Evolutionary conservation across 73 alveolate species (phyloP).

Genomic region (Chromera velia): DNA sequence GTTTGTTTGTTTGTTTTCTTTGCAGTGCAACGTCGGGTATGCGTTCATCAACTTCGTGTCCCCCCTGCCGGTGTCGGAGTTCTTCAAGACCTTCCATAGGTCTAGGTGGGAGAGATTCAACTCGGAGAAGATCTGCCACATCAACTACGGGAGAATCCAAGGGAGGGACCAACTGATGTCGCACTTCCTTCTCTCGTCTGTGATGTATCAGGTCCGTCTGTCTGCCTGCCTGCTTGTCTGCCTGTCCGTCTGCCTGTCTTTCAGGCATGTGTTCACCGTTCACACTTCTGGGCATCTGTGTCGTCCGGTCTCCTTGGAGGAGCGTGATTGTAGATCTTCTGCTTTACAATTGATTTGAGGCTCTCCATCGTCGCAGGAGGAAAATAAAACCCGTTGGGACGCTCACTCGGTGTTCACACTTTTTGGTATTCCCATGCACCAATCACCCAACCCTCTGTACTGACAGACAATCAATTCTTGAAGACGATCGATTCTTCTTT

Average conservation of each 20-base stretch:
- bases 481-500: background rate
- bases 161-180: conserved; percentile 35
- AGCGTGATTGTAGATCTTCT: no score
- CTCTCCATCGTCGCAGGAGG: no score
- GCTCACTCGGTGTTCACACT: no score
- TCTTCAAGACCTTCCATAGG: conserved; percentile 56
- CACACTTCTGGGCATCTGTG: no score
- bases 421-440: no score
- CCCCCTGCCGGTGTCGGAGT: conserved; percentile 59
- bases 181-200: background rate
- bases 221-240: no score
- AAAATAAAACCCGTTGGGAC: no score
- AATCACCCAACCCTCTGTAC: background rate
- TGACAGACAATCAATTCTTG: background rate
- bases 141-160: conserved; percentile 76
- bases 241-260: no score
- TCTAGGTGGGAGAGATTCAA: conserved; percentile 43
- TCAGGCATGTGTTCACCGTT: no score
- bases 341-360: no score
- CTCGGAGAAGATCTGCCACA: conserved; percentile 60
- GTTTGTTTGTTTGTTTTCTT: no score
- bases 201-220: background rate
- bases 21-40: conserved; percentile 82
- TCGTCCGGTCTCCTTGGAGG: no score
- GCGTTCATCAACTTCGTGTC: conserved; percentile 81